Evolutionary conservation across 2,329 filamentous ascomycete species (phyloP), one percentile per base, ranked within the genome.

Genomic region (Lizonia empirigonia): DNA sequence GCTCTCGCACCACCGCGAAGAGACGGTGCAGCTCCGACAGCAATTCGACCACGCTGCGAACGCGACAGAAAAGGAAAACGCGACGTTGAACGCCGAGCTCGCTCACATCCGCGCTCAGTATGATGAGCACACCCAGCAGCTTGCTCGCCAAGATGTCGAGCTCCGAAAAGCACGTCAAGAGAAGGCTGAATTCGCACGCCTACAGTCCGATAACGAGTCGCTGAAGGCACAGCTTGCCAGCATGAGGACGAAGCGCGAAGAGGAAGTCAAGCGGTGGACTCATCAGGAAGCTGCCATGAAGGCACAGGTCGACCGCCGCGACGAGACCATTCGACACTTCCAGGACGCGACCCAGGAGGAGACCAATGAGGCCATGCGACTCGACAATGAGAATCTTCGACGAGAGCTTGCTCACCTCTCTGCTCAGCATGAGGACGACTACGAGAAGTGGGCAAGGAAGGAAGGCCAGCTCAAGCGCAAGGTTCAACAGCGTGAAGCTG

Each of bases 201-300:
- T 94, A 64, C 81, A 81, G 56, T 84, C 82, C 47, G 88, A 93
- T 62, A 88, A 93, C 67, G 82, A 82, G 9, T 75, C 86, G 7
- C 77, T 96, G 41, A 83, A 79, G 55, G 81, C 83, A n/a, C 89
- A 94, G 68, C 84, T 96, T 42, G 83, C 88, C 37, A 86, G 88
- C 41, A 78, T 94, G 8, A 86, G 88, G 63, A 81, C 85, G 38
- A 89, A 91, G 50, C 79, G 94, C 10, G 81, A 87, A 48, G 78
- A 82, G 22, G 73, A 75, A 22, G 45, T 61, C 15, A 64, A 63
- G 46, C 68, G 65, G 9, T 73, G 71, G 70, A 47, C 59, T 26
- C 60, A 56, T 12, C 63, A 65, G 13, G 70, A 74, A 50, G 58
- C 67, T 12, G 58, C 68, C 8, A 37, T 76, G 18, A 68, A 69